Percentiles rank a stretch among this genome's conserved stretches.
phyloP scores from a whole-genome alignment of 805 yeast species.

The Lachancea quebecensis region DNA sequence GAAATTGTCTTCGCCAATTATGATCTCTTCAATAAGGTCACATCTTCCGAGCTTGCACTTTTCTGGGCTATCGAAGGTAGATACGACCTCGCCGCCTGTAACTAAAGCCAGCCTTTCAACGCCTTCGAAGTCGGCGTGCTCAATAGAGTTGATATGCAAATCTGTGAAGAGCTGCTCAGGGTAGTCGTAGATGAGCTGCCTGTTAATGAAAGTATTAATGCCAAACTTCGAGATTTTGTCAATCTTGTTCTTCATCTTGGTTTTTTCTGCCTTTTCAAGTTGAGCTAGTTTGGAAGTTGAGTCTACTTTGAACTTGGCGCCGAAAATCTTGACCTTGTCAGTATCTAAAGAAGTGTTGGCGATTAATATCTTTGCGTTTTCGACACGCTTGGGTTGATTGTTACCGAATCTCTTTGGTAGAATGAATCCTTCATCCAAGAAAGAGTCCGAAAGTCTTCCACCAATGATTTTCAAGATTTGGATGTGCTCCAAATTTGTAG shows the following conservation, averaged over 20 bases:
- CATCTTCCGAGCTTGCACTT: slow-evolving; percentile 81
- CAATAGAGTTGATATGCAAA: slow-evolving; percentile 80
- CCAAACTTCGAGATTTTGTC: slow-evolving; percentile 83
- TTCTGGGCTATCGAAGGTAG: slow-evolving; percentile 91
- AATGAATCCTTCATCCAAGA: slow-evolving; percentile 92
- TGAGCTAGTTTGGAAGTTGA: slow-evolving; percentile 91
- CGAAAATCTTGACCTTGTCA: slow-evolving; percentile 94
- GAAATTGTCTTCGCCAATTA: slow-evolving; percentile 88
- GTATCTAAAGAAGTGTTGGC: slow-evolving; percentile 97
- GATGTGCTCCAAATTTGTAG: slow-evolving; percentile 83
- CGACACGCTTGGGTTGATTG: slow-evolving; percentile 80
- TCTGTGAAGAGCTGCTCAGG: slow-evolving; percentile 95
- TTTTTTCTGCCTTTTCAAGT: slow-evolving; percentile 87
- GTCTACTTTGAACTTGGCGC: slow-evolving; percentile 96
- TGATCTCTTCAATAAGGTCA: slow-evolving; percentile 81
- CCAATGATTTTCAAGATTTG: slow-evolving; percentile 92
- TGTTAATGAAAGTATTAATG: slow-evolving; percentile 84
- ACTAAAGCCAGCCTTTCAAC: slow-evolving; percentile 93
- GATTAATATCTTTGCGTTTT: slow-evolving; percentile 78
- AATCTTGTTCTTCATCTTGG: slow-evolving; percentile 85
- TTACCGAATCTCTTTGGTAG: slow-evolving; percentile 89
- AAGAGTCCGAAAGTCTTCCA: slow-evolving; percentile 85
- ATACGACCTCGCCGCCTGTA: slow-evolving; percentile 96
- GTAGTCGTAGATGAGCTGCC: slow-evolving; percentile 95
- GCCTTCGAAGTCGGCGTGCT: slow-evolving; percentile 98